A percentile compares a stretch with the other conserved stretches of the same genome.
These are phyloP conservation scores for Ogataea glucozyma DNA, from an alignment of 805 yeast genomes.

Conservation along the genomic window DNA sequence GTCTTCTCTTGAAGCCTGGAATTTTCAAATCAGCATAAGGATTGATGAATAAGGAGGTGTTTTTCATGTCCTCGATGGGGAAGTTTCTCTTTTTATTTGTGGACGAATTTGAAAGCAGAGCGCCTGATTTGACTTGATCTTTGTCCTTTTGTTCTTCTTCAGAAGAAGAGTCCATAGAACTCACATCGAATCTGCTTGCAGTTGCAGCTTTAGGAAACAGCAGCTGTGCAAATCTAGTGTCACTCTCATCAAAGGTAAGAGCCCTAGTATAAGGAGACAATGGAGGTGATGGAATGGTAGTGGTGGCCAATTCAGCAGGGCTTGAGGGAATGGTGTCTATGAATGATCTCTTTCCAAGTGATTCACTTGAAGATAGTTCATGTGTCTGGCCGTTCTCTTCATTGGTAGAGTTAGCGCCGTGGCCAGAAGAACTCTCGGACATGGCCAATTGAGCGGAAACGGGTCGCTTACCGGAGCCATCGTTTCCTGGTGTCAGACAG, in stretches of 20 bases:
- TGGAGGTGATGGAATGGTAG: slow-evolving; percentile 41
- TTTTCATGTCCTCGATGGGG: slow-evolving; percentile 47
- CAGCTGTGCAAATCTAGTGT: slow-evolving; percentile 30
- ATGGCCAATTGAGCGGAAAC: slow-evolving; percentile 3
- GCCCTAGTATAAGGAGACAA: slow-evolving; percentile 37
- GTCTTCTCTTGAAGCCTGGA: slow-evolving; percentile 48
- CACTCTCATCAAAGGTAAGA: slow-evolving; percentile 28
- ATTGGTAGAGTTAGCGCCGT: slow-evolving; percentile 12
- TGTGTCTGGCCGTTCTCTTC: slow-evolving; percentile 3
- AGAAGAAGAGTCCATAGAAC: slow-evolving; percentile 12
- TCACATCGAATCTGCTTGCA: slow-evolving; percentile 11
- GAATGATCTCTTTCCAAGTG: slow-evolving; percentile 9
- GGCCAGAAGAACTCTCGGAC: background rate
- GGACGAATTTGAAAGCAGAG: slow-evolving; percentile 3
- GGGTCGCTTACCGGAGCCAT: slow-evolving; percentile 11
- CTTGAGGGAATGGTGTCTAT: slow-evolving; percentile 9
- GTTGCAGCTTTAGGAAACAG: slow-evolving; percentile 29
- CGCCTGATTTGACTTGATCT: slow-evolving; percentile 4
- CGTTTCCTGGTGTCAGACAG: slow-evolving; percentile 28
- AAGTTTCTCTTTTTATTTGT: slow-evolving; percentile 32
- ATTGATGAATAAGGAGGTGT: slow-evolving; percentile 48
- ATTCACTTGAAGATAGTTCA: background rate
- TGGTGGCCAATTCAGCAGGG: slow-evolving; percentile 15
- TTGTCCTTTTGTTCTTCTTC: slow-evolving; percentile 13
- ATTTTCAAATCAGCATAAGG: slow-evolving; percentile 49